Percentiles rank a stretch among this genome's conserved stretches.
Conservation (phyloP, 768 basidiomycete genomes). For the Termitomyces sp. region DNA sequence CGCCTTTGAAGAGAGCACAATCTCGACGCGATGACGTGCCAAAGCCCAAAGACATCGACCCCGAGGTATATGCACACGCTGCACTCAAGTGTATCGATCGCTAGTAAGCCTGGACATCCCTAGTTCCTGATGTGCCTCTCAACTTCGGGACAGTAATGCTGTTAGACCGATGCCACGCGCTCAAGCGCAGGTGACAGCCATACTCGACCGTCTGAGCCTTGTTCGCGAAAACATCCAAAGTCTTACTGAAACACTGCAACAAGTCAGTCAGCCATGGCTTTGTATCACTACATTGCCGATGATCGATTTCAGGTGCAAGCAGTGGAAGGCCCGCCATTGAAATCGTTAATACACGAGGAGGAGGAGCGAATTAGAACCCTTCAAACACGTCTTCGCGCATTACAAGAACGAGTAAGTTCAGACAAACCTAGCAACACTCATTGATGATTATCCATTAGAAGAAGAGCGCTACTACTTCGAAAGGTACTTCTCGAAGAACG, state of each 20-base stretch:
- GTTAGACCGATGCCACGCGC: conserved; percentile 54
- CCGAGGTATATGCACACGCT: conserved; percentile 74
- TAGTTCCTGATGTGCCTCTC: conserved; percentile 5
- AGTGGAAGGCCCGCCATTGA: conserved; percentile 26
- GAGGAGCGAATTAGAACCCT: conserved; percentile 37
- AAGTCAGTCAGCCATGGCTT: conserved; percentile 21
- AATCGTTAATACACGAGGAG: conserved; percentile 38
- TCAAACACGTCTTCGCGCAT: conserved; percentile 33
- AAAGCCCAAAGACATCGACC: conserved; percentile 49
- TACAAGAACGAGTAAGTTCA: conserved; percentile 38
- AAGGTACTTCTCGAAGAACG: conserved; percentile 6
- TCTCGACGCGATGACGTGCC: conserved; percentile 36
- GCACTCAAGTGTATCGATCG: conserved; percentile 74
- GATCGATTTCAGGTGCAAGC: conserved; percentile 22
- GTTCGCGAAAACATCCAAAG: conserved; percentile 36
- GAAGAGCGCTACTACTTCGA: conserved; percentile 9
- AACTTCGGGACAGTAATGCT: conserved; percentile 26
- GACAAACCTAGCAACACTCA: background rate
- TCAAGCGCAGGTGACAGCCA: conserved; percentile 38
- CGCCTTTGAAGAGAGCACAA: conserved; percentile 54
- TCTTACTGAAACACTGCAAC: conserved; percentile 29
- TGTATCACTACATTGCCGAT: conserved; percentile 7
- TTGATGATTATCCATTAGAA: conserved; percentile 21
- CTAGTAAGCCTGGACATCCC: conserved; percentile 49
- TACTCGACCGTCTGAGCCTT: conserved; percentile 36